A percentile compares a stretch with the other conserved stretches of the same genome.
These are phyloP conservation scores for Rhizopogon hawkerae DNA, from an alignment of 1,284 basidiomycete genomes.

Conservation along the genomic window DNA sequence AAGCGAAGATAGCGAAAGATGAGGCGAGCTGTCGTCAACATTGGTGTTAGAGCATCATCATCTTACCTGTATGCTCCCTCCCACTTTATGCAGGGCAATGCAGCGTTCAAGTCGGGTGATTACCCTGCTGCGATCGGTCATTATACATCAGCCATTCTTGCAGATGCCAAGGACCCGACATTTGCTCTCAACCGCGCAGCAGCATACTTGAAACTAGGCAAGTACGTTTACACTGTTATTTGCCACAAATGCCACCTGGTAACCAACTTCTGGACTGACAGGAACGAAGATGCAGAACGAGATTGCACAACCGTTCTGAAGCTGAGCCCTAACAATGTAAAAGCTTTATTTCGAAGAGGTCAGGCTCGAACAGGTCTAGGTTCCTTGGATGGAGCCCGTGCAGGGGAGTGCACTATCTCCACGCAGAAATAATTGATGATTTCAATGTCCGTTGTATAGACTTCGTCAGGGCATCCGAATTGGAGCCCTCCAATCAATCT, in stretches of 20 bases:
- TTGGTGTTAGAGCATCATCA: background rate
- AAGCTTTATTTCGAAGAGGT: constrained; percentile 63
- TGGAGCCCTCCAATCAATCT: constrained; percentile 54
- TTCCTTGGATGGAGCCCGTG: constrained; percentile 43
- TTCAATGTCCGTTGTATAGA: constrained; percentile 34
- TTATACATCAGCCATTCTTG: constrained; percentile 65
- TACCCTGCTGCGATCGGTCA: constrained; percentile 51
- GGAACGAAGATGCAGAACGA: constrained; percentile 65
- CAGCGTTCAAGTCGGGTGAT: constrained; percentile 47
- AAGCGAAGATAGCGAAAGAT: constrained; percentile 26
- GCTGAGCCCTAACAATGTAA: constrained; percentile 51
- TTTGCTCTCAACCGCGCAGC: constrained; percentile 73
- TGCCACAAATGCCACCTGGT: constrained; percentile 5
- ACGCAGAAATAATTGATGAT: background rate
- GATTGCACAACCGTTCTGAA: constrained; percentile 56
- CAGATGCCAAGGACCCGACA: constrained; percentile 55
- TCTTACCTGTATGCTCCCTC: background rate
- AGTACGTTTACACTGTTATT: constrained; percentile 43
- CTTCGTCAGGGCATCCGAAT: constrained; percentile 41
- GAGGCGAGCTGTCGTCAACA: constrained; percentile 14
- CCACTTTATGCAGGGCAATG: constrained; percentile 40
- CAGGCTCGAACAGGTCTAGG: constrained; percentile 54
- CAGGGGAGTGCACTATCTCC: constrained; percentile 37
- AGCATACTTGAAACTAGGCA: constrained; percentile 78
- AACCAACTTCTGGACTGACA: constrained; percentile 20